These are phyloP conservation scores for Trebouxia sp. DNA, from an alignment of 139 green algal genomes.

Conservation along the genomic window DNA sequence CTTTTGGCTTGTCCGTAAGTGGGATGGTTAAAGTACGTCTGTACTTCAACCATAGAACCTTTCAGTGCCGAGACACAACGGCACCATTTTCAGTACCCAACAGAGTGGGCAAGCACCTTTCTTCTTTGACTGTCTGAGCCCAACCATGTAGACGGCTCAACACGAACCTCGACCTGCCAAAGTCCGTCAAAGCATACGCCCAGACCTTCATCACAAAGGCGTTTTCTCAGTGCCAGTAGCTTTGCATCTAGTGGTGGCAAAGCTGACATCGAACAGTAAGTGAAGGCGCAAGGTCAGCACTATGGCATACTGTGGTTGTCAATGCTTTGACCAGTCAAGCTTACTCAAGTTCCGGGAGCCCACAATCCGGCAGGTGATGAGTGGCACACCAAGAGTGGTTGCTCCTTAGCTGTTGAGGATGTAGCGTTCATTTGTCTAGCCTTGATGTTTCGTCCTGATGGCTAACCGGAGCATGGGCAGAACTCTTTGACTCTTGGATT, in stretches of 20 bases:
- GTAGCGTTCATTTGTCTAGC: slow-evolving; percentile 15
- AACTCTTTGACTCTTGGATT: neutral
- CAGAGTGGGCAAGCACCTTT: slow-evolving; percentile 19
- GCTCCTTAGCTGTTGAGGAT: slow-evolving; percentile 17
- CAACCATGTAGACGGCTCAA: slow-evolving; percentile 16
- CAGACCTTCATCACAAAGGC: slow-evolving; percentile 25
- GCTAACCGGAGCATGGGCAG: slow-evolving; percentile 22
- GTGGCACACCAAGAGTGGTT: slow-evolving; percentile 12
- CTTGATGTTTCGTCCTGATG: slow-evolving; percentile 23
- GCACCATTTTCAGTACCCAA: slow-evolving; percentile 25
- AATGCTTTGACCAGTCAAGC: slow-evolving; percentile 23
- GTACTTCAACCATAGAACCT: slow-evolving; percentile 19
- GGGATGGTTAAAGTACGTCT: slow-evolving; percentile 20
- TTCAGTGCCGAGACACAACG: slow-evolving; percentile 18
- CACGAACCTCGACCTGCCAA: slow-evolving; percentile 22
- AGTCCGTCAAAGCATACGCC: slow-evolving; percentile 26
- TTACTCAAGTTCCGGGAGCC: slow-evolving; percentile 20
- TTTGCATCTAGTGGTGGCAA: slow-evolving; percentile 15
- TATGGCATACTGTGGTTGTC: slow-evolving; percentile 16
- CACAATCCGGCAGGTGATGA: slow-evolving; percentile 19
- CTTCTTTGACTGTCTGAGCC: slow-evolving; percentile 23
- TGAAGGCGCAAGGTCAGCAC: slow-evolving; percentile 23
- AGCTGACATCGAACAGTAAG: slow-evolving; percentile 20
- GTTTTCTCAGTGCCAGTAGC: slow-evolving; percentile 25
- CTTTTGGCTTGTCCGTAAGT: slow-evolving; percentile 26